Evolutionary conservation across 1,284 basidiomycete species (phyloP), one percentile per base, ranked within the genome.

Genomic region (Pascua guehoae): DNA sequence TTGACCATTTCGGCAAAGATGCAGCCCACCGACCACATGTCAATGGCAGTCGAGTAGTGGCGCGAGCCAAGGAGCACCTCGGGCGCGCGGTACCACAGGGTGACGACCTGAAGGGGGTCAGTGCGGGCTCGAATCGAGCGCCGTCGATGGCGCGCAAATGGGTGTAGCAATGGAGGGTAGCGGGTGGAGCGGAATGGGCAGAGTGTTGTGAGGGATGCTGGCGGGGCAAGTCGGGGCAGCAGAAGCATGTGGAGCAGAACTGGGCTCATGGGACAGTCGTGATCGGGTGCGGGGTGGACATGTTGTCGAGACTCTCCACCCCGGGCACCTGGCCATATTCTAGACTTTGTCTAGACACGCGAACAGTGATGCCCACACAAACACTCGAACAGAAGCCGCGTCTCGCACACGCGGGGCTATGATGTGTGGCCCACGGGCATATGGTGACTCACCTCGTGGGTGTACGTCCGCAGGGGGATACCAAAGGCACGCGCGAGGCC

Each of bases 11-110:
- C 93, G 15, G 95, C 95, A 76, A 98, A 96, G 72, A 99, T 99
- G 73, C 96, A 98, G 8, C 96, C 96, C 56, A 94, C 96, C 8
- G 91, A 95, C 96, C 96, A 99, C 61, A 98, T 91, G 78, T 99
- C 96, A 72, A 99, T 98, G 17, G 91, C 95, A 3, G 96, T 98
- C 74, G 89, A 94, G 78, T 99, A 99, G 53, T 95, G 98, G 54
- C 96, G 85, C 42, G 92, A 96, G 51, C 96, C 96, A 61, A 98
- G 85, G 15, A 99, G 84, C 45, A 99, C 96, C 72, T 99, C 96
- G 1, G 96, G 96, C 0, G 96, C 95, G 55, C 96, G 90, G 78
- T 99, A 99, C 96, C 96, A 99, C 12, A 99, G 81, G 7, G 96
- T 99, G 37, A 99, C 96, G 58, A 95, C 91, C 91, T 93, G 62